Evolutionary conservation across 2,329 filamentous ascomycete species (phyloP).

Genomic region (Tolypocladium pustulatum): DNA sequence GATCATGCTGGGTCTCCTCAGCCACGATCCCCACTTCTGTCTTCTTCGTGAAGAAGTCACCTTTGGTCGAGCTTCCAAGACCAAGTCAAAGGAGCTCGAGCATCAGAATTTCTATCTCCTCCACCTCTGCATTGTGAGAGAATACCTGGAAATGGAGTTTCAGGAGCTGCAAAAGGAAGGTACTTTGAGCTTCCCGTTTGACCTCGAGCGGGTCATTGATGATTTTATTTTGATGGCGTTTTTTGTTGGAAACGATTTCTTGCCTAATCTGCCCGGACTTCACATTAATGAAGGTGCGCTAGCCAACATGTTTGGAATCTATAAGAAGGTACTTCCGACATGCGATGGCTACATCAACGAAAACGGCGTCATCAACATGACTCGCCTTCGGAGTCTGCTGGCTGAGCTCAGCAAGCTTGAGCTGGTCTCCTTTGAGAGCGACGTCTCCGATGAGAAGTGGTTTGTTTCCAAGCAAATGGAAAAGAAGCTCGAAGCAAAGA

Average conservation of each 20-base stretch:
- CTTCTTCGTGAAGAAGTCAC: constrained; percentile 95
- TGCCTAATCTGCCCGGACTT: constrained; percentile 88
- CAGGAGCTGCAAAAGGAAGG: constrained; percentile 76
- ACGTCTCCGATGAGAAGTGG: constrained; percentile 84
- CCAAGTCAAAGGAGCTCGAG: constrained; percentile 90
- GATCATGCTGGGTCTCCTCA: constrained; percentile 96
- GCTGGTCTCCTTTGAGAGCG: constrained; percentile 83
- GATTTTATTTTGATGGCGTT: constrained; percentile 99
- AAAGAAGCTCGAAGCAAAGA: constrained; percentile 49
- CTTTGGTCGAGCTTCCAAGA: constrained; percentile 78
- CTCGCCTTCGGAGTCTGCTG: constrained; percentile 65
- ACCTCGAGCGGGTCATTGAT: constrained; percentile 94
- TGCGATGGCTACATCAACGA: constrained; percentile 96
- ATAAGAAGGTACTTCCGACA: constrained; percentile 80
- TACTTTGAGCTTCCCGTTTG: constrained; percentile 65
- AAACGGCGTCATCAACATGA: constrained; percentile 80
- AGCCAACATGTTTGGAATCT: constrained; percentile 93
- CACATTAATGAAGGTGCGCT: constrained; percentile 98
- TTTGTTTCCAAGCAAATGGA: constrained; percentile 75
- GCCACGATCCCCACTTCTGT: constrained; percentile 97
- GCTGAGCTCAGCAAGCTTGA: constrained; percentile 83
- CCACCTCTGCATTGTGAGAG: constrained; percentile 93
- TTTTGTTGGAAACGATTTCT: constrained; percentile 98
- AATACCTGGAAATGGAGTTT: constrained; percentile 95
- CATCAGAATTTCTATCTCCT: constrained; percentile 98